Evolutionary conservation across 148 eudicot species (phyloP), one percentile per base, ranked within the genome.

Genomic region (Persicaria maculosa): DNA sequence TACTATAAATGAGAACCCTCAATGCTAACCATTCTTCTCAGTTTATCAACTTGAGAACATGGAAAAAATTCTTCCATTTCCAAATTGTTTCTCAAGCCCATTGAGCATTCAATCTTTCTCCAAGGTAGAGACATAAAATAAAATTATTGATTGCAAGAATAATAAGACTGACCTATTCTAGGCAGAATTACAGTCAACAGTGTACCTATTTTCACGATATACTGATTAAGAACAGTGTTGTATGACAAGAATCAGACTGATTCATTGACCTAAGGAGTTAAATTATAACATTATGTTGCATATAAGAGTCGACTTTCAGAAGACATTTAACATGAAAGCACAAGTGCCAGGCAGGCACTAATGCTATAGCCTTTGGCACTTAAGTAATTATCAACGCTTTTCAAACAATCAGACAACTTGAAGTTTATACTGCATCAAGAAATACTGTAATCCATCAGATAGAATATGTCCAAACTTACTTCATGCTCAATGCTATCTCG

Each of bases 401-500:
- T 57, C 62, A 20, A 57, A 57, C 62, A 57, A 57, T 57, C 62
- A 20, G 31, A 57, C 62, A 57, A 57, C 62, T 20, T 57, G 31
- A 19, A n/a, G 62, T 5, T 57, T 19, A 57, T 19, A 19, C 3
- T 57, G 10, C 31, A 17, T 57, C 31, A 64, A 36, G 1, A n/a
- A 36, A 44, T 14, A 62, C 9, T 25, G 47, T 31, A 31, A 67
- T 15, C 4, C 4, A 64, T 68, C 19, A 36, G 4, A 47, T 11
- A 25, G 47, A 40, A 47, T 22, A 25, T 14, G 17, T 72, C 47
- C 47, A 48, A 54, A 74, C 94, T 78, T 90, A 95, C 99, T 85
- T 95, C 97, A 78, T 92, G 96, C 85, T 95, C 99, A 77, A 95
- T 92, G 85, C 92, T 81, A 80, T 95, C 99, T 74, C 99, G 83